Base-by-base conservation (phyloP, 441 rosid species). In the Gossypium trilobum region DNA sequence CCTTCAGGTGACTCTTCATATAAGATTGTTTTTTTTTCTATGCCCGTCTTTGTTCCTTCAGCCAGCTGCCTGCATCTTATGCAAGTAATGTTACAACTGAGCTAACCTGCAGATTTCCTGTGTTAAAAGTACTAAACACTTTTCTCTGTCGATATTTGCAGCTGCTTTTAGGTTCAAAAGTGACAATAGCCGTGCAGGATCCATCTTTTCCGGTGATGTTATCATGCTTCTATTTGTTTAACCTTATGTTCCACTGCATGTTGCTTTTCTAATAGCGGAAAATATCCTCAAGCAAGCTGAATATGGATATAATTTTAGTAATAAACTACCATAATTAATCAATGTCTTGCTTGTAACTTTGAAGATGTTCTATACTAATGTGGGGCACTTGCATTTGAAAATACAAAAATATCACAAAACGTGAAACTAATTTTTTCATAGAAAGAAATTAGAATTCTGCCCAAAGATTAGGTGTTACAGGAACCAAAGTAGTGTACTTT, bases 151-250 rank as follows among this genome's bases (percentile, higher is more conserved):
- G 1, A n/a, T 58, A 54, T 79, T 25, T 71, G 73, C 86, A 92
- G 97, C 67, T 91, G 77, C 92, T 91, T 8, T 71, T 91, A 13
- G 98, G 98, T 65, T 75, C 93, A 46, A 66, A 73, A 17, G 87
- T 85, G 74, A 85, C 91, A 23, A 72, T 84, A 70, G 90, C 98
- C 48, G 95, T 86, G 55, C 97, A 88, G 78, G 91, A 92, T 69
- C 97, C 98, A 56, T 83, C 98, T 23, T 92, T 91, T 59, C 98
- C 96, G 79, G 97, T 89, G 77, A 79, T 46, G 19, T 17, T 65
- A 62, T 33, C 7, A 14, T 73, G 1, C 73, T 71, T 27, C 36
- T 74, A 31, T 63, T 6, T 61, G 3, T 67, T 67, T 14, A 67
- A 67, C 14, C 27, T 46, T 52, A n/a, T 59, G n/a, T 52, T 23